phyloP scores from a whole-genome alignment of 2,329 filamentous ascomycete species.

The Myriangium duriaei region DNA sequence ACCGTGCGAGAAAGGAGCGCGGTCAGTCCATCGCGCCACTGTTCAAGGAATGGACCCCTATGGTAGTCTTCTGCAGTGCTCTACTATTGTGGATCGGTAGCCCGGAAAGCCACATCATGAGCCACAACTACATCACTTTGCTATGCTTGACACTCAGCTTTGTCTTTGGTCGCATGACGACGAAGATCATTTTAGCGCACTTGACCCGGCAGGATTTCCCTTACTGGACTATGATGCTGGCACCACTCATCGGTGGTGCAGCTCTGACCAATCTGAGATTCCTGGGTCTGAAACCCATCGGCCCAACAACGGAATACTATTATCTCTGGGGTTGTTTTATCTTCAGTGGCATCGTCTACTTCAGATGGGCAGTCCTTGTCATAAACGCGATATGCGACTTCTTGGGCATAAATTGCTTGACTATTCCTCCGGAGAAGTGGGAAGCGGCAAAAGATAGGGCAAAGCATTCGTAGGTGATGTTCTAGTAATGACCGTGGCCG shows the following conservation, averaged over 20 bases:
- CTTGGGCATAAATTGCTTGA: conserved; percentile 87
- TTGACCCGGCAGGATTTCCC: conserved; percentile 88
- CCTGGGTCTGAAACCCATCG: conserved; percentile 57
- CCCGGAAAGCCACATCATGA: conserved; percentile 68
- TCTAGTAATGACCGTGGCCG: too few species aligned
- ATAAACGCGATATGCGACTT: conserved; percentile 85
- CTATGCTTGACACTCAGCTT: conserved; percentile 94
- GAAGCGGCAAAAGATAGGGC: conserved; percentile 17
- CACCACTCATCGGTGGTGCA: conserved; percentile 75
- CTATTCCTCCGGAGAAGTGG: conserved; percentile 45
- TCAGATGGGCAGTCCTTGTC: conserved; percentile 82
- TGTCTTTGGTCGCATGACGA: conserved; percentile 95
- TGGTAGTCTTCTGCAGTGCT: conserved; percentile 64
- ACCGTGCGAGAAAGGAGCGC: conserved; percentile 57
- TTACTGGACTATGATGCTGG: conserved; percentile 87
- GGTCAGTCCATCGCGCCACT: conserved; percentile 66
- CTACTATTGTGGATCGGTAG: conserved; percentile 80
- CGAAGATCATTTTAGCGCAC: conserved; percentile 96
- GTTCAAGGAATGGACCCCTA: conserved; percentile 88
- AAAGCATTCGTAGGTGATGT: conserved; percentile 11
- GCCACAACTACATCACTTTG: conserved; percentile 76
- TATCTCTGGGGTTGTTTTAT: conserved; percentile 79
- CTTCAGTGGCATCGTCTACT: conserved; percentile 77
- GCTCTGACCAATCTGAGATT: conserved; percentile 70
- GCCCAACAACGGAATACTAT: conserved; percentile 50